Evolutionary conservation across 768 basidiomycete species (phyloP), one percentile per base, ranked within the genome.

Genomic region (Rhodotorula graminis): DNA sequence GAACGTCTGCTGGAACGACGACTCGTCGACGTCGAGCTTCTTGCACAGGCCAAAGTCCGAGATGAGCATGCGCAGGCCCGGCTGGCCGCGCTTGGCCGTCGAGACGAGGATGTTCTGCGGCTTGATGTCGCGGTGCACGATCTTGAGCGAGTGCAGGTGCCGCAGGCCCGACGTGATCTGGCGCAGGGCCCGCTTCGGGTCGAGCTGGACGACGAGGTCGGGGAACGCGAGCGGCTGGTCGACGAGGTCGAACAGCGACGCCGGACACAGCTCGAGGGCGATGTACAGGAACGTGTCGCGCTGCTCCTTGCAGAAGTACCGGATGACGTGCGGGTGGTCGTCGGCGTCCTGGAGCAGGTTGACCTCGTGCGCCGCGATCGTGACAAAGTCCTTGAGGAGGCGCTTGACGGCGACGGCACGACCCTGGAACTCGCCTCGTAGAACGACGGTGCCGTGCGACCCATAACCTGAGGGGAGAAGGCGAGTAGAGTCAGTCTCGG

Each of bases 361-460:
- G 40, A 98, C 93, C 84, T 99, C 96, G 60, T 94, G 90, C 8
- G 88, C 85, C 14, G 94, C 94, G 50, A 99, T 87, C 0, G 93
- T 95, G 67, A 95, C 92, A 77, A 97, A 98, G 81, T 98, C 94
- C 76, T 89, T 90, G 14, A 98, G 86, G 7, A 99, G 86, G 0
- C 96, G 91, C 81, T 99, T 98, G 69, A 99, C 93, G n/a, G 96
- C 96, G 0, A 99, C 96, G 0, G 95, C 90, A 64, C 96, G 89
- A 0, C 92, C 93, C 83, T 98, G 95, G n/a, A 97, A 86, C 14
- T 93, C 90, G 6, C 95, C 96, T 78, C 90, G 86, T 82, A 87
- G 93, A 7, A 99, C 96, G 55, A 98, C 90, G 0, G 96, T 99
- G 12, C 96, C 96, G 78, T 97, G 93, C 0, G 93, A 97, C 6